These are phyloP conservation scores for Mucor ambiguus DNA, from an alignment of 371 early-diverging fungal species.

Conservation along the genomic window DNA sequence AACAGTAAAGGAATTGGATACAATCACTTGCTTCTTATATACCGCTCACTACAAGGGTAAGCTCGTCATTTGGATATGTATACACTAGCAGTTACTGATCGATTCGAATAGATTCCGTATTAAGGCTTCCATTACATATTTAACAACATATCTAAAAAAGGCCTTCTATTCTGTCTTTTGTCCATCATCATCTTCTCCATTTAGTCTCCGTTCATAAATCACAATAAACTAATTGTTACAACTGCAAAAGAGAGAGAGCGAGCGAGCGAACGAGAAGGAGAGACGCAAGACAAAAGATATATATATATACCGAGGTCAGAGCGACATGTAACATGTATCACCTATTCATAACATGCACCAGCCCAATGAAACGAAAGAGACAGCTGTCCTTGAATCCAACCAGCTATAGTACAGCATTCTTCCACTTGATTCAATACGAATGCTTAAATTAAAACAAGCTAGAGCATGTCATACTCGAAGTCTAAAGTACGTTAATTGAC, in stretches of 20 bases:
- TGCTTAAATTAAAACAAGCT: conserved; percentile 4
- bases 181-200: conserved; percentile 1
- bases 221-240: neutral
- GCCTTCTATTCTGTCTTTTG: neutral
- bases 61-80: neutral
- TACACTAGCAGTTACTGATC: neutral
- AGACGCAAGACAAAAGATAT: neutral
- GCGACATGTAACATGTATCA: neutral
- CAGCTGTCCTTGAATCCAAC: neutral
- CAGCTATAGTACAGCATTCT: neutral
- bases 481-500: neutral
- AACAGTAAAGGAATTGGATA: conserved; percentile 51
- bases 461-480: neutral
- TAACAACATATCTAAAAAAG: conserved; percentile 9
- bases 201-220: conserved; percentile 3
- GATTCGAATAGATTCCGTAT: conserved; percentile 31
- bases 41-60: conserved; percentile 53
- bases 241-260: neutral
- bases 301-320: neutral
- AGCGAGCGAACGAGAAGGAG: neutral
- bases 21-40: conserved; percentile 53
- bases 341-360: too few relatives aligned
- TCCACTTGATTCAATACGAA: neutral
- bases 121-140: conserved; percentile 38
- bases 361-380: neutral